phyloP scores from a whole-genome alignment of 306 rosid genomes.

The Cucumis sativus region DNA sequence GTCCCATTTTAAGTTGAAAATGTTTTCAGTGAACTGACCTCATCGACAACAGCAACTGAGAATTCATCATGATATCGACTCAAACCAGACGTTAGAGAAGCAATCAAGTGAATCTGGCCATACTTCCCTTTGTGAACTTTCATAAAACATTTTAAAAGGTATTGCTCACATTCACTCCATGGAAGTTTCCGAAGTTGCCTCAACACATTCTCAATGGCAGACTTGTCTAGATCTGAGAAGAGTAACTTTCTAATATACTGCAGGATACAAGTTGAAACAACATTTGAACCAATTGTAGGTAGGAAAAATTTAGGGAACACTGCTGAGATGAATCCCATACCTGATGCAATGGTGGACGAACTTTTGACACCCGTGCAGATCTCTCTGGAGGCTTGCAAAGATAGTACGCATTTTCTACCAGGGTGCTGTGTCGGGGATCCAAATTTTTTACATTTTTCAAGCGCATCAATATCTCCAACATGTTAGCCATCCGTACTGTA shows the following conservation, averaged over 20 bases:
- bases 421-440: conserved; percentile 99
- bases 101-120: conserved; percentile 91
- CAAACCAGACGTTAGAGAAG: conserved; percentile 96
- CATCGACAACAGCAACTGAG: conserved; percentile 91
- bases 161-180: conserved; percentile 88
- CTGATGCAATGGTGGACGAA: conserved; percentile 98
- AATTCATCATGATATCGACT: conserved; percentile 97
- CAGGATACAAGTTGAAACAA: conserved; percentile 13
- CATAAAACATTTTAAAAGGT: conserved; percentile 92
- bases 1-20: neutral
- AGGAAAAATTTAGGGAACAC: neutral
- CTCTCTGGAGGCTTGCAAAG: conserved; percentile 98
- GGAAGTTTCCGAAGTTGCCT: conserved; percentile 98
- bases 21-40: conserved; percentile 30
- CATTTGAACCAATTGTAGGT: neutral
- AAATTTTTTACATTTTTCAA: conserved; percentile 93
- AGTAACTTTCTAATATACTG: conserved; percentile 94
- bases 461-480: conserved; percentile 98
- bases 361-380: conserved; percentile 89
- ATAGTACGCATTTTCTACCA: conserved; percentile 98
- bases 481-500: conserved; percentile 81
- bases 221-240: conserved; percentile 92
- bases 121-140: conserved; percentile 95
- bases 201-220: conserved; percentile 88
- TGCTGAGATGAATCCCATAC: conserved; percentile 20